These are phyloP conservation scores for Isabelozyma pseudorhagii DNA, from an alignment of 805 yeast species.

Conservation along the genomic window DNA sequence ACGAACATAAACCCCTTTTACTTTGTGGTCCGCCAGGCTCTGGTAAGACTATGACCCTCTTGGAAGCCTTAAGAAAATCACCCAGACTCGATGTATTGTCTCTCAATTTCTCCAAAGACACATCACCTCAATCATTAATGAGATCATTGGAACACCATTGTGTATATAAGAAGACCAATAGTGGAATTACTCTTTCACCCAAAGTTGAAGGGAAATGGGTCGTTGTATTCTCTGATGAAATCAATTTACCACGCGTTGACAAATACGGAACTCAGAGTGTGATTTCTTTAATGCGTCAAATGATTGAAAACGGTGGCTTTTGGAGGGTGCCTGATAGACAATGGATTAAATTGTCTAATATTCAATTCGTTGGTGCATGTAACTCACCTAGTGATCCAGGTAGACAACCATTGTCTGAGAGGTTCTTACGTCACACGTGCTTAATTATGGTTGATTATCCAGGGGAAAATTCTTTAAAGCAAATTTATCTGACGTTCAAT, in stretches of 20 bases:
- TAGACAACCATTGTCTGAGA: constrained; percentile 49
- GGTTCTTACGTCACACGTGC: constrained; percentile 67
- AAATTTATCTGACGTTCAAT: constrained; percentile 63
- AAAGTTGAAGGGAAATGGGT: constrained; percentile 61
- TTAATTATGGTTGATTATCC: constrained; percentile 81
- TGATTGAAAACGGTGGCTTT: constrained; percentile 73
- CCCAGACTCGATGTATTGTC: constrained; percentile 59
- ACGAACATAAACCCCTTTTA: constrained; percentile 57
- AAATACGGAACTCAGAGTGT: constrained; percentile 70
- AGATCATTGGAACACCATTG: constrained; percentile 73
- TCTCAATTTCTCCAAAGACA: constrained; percentile 80
- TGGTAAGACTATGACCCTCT: constrained; percentile 90
- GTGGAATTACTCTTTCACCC: constrained; percentile 59
- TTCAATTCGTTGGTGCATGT: constrained; percentile 94
- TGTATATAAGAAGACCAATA: constrained; percentile 48
- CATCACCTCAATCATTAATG: constrained; percentile 59
- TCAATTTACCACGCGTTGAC: constrained; percentile 76
- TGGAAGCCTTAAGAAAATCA: constrained; percentile 60
- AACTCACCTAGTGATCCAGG: constrained; percentile 86
- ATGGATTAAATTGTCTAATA: constrained; percentile 64
- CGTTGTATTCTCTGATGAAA: constrained; percentile 88
- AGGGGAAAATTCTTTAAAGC: constrained; percentile 52
- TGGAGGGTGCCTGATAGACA: constrained; percentile 58
- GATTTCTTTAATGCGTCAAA: constrained; percentile 68
- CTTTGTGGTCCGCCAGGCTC: constrained; percentile 97